Conservation (phyloP, 331 rosid species). For the Saraca asoca region DNA sequence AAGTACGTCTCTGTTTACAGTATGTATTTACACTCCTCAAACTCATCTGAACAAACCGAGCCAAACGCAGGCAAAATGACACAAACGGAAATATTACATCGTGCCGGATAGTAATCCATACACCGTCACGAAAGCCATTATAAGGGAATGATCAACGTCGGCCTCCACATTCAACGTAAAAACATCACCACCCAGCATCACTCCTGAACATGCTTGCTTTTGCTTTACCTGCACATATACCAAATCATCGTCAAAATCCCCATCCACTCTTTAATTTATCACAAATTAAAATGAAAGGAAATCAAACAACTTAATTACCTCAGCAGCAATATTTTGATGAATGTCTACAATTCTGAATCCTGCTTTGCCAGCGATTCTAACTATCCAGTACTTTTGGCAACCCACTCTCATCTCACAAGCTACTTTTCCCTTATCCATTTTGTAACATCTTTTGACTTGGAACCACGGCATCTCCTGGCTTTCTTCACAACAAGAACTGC, state of each 20-base stretch:
- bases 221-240: constrained; percentile 56
- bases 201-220: constrained; percentile 57
- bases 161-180: constrained; percentile 61
- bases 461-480: constrained; percentile 55
- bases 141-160: constrained; percentile 61
- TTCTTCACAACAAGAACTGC: constrained; percentile 1
- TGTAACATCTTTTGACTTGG: constrained; percentile 55
- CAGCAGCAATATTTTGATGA: constrained; percentile 62
- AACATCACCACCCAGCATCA: constrained; percentile 71
- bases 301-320: constrained; percentile 43
- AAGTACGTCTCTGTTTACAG: no score
- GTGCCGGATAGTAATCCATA: constrained; percentile 65
- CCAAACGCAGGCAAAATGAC: no score
- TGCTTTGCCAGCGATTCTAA: constrained; percentile 45
- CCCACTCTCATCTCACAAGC: constrained; percentile 63
- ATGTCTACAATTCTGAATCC: constrained; percentile 54
- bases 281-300: neutral
- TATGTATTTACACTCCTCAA: no score
- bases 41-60: no score
- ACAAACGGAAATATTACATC: constrained; percentile 54
- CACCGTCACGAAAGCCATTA: constrained; percentile 70
- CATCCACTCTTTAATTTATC: neutral
- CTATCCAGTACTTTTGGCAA: constrained; percentile 50
- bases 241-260: no score
- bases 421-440: constrained; percentile 36